Base-by-base conservation (phyloP, 2,329 filamentous ascomycete genomes). In the Beauveria bassiana region DNA sequence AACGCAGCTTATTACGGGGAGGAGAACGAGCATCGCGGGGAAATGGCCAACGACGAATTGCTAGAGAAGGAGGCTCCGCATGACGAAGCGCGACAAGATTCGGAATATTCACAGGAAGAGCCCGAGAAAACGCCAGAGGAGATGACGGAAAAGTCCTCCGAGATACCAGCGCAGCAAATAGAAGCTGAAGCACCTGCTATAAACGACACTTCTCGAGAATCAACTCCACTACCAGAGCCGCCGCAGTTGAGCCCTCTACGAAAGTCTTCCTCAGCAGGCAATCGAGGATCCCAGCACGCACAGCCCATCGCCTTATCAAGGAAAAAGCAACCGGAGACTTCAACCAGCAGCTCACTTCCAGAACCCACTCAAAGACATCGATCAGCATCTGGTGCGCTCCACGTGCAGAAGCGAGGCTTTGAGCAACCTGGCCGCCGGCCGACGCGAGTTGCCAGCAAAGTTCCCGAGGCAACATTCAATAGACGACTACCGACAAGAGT, bases 161-260 rank as follows among this genome's bases (percentile, higher is more conserved):
- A 77, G 12, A 70, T 74, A n/a, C 75, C 31, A 2, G 46, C 20
- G 31, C 46, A 40, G 28, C 16, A 40, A 16, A 66, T 73, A 7
- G 74, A 77, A 20, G 66, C 70, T 3, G 74, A 78, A 9, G 77
- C 78, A 3, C 79, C 79, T 50, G 72, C 78, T 10, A 72, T 78
- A 22, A 67, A 66, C 8, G 62, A 64, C 16, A 63, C 65, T 3
- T 73, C 71, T 3, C 64, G 74, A 38, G 73, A 76, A 18, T 78
- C 80, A 2, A 74, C 79, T 2, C 77, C 81, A 2, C 70, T 82
- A 2, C 79, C 80, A 0, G 71, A 75, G 42, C 77, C 78, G 1
- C 79, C 75, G 18, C 79, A 77, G 53, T 65, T 81, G 53, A 81
- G 77, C 53, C 83, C 84, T 1, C 73, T 87, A 0, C 78, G 78